Conservation (phyloP, 2,329 filamentous ascomycete genomes). For the Emergomyces pasteurianus region DNA sequence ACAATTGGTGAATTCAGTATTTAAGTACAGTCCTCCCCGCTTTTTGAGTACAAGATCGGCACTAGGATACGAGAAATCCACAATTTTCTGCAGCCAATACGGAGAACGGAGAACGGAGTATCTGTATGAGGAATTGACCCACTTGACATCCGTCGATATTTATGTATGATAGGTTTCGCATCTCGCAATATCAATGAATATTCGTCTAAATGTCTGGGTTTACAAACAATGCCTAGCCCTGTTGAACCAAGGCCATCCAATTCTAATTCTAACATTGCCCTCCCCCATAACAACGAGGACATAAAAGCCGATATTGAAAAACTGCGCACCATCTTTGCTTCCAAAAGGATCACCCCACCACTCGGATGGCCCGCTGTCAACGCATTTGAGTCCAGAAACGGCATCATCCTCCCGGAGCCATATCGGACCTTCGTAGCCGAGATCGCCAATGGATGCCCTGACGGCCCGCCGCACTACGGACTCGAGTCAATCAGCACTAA, state of each 20-base stretch:
- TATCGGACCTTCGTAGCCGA: constrained; percentile 3
- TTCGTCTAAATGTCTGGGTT: neutral
- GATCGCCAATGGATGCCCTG: neutral
- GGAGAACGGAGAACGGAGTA: no score
- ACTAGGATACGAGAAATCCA: neutral
- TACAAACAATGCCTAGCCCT: neutral
- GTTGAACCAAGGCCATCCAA: neutral
- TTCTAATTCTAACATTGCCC: neutral
- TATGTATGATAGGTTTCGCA: neutral
- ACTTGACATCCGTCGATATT: no score
- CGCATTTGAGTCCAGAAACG: neutral
- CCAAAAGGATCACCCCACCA: neutral
- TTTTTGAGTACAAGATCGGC: neutral
- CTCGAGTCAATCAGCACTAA: neutral
- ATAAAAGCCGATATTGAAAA: neutral
- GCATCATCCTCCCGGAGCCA: constrained; percentile 1
- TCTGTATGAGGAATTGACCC: neutral
- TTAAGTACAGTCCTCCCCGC: no score
- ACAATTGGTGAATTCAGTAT: neutral
- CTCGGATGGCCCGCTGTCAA: neutral
- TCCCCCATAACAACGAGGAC: neutral
- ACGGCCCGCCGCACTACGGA: neutral
- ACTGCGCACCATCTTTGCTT: neutral
- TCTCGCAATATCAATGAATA: neutral
- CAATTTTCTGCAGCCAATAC: neutral